Evolutionary conservation across 176 grass and related monocot species (phyloP), one percentile per base, ranked within the genome.

Genomic region (Bolboschoenus planiculmis): DNA sequence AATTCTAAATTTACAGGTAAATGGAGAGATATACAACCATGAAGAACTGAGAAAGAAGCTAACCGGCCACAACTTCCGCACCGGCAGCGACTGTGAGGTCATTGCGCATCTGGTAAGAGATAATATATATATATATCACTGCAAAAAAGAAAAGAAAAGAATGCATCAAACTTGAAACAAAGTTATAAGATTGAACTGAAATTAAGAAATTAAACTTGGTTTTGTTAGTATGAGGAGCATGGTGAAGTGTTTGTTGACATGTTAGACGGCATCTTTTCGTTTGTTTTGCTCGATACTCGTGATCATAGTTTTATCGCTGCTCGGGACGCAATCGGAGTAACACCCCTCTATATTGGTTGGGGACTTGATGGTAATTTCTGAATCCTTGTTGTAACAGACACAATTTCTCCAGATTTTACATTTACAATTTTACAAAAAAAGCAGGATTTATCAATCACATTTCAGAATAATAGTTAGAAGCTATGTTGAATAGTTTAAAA

Each of bases 1-100:
- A 0, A 65, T 29, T 33, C 50, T 39, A n/a, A 62, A 23, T n/a
- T 55, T 37, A 44, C 37, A 90, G 91, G 88, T 92, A 70, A 97
- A 97, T 54, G 94, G 92, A 31, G 92, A 97, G 83, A 94, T 97
- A 81, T 97, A 97, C 88, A 97, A 97, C 78, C 92, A 97, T 76
- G 82, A 85, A 80, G 63, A 89, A 9, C 77, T 97, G 40, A 78
- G 92, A 65, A 53, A 44, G 13, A 16, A 40, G 0, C 84, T 97
- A 83, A 4, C 85, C 15, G 36, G 62, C 4, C 90, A 97, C 86
- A 89, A 44, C 3, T 94, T 97, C 83, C 87, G 94, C 78, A 97
- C 94, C 0, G 94, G 94, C 26, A 97, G 94, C 47, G 92, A 97
- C 61, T 97, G 94, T 78, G 94, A 97, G 57, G 90, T 97, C 80